These are phyloP conservation scores for Gracilaria caudata DNA, from an alignment of 23 red algal species.

Conservation along the genomic window DNA sequence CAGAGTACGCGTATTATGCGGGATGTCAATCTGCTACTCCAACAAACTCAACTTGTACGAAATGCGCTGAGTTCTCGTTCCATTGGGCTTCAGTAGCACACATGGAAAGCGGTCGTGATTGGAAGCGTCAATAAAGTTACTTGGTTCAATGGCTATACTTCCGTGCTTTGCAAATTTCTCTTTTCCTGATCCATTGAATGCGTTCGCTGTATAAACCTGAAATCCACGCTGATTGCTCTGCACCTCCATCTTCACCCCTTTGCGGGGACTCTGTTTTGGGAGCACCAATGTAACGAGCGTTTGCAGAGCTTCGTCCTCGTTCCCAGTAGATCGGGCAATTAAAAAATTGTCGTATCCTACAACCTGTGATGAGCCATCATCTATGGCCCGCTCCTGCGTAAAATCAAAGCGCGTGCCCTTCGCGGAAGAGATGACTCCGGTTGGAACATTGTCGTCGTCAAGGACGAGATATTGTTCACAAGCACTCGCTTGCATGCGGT, in stretches of 20 bases:
- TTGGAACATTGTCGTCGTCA: slow-evolving; percentile 36
- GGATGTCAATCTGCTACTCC: background rate
- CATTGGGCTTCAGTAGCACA: slow-evolving; percentile 10
- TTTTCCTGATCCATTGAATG: slow-evolving; percentile 21
- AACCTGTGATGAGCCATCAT: background rate
- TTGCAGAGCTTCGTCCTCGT: background rate
- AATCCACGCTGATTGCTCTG: slow-evolving; percentile 82
- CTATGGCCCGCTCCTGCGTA: background rate
- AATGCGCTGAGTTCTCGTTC: slow-evolving; percentile 40
- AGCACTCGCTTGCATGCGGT: slow-evolving; percentile 20
- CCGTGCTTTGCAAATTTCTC: slow-evolving; percentile 46
- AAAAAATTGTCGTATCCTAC: slow-evolving; percentile 52
- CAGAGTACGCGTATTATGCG: too few relatives aligned
- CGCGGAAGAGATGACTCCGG: slow-evolving; percentile 16
- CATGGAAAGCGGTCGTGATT: slow-evolving; percentile 55
- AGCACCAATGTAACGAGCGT: background rate
- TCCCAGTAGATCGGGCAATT: background rate
- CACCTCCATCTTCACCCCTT: slow-evolving; percentile 45
- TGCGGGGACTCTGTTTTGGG: background rate
- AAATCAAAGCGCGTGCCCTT: slow-evolving; percentile 60
- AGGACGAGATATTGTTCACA: slow-evolving; percentile 47
- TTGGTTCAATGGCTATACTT: slow-evolving; percentile 65
- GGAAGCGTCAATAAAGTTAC: slow-evolving; percentile 47
- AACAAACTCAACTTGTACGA: slow-evolving; percentile 43
- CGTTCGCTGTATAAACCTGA: slow-evolving; percentile 82